Evolutionary conservation across 2,329 filamentous ascomycete species (phyloP).

Genomic region (Blastomyces parvus): DNA sequence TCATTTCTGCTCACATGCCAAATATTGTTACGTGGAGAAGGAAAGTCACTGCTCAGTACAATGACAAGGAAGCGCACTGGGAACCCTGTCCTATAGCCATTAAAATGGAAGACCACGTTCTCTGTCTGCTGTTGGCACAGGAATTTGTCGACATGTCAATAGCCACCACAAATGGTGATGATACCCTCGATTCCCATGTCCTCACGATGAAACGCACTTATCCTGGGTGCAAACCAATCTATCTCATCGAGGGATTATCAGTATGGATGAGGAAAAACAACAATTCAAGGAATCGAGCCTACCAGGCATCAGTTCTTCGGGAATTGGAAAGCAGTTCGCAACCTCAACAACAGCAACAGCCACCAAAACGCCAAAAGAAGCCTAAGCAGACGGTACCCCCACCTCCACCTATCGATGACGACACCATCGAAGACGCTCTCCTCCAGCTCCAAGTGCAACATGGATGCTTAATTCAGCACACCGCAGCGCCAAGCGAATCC

Average conservation of each 20-base stretch:
- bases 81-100: constrained; percentile 47
- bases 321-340: constrained; percentile 21
- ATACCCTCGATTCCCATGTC: constrained; percentile 52
- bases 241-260: constrained; percentile 60
- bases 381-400: constrained; percentile 34
- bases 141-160: constrained; percentile 56
- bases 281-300: constrained; percentile 58
- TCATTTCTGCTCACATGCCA: constrained; percentile 33
- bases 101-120: constrained; percentile 49
- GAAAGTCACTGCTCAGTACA: constrained; percentile 55
- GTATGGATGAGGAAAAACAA: constrained; percentile 60
- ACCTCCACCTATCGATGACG: constrained; percentile 54
- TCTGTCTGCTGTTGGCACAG: constrained; percentile 53
- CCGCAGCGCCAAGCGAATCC: constrained; percentile 50
- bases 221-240: constrained; percentile 49
- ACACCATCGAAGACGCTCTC: constrained; percentile 60
- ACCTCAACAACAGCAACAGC: constrained; percentile 17
- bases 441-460: constrained; percentile 61
- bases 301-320: constrained; percentile 53
- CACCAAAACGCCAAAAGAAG: constrained; percentile 24
- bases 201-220: constrained; percentile 47
- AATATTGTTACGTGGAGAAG: constrained; percentile 58
- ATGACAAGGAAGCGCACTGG: constrained; percentile 54
- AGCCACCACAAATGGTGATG: constrained; percentile 25
- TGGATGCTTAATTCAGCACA: constrained; percentile 60